phyloP scores from a whole-genome alignment of 441 rosid genomes.

The Viola pubescens region DNA sequence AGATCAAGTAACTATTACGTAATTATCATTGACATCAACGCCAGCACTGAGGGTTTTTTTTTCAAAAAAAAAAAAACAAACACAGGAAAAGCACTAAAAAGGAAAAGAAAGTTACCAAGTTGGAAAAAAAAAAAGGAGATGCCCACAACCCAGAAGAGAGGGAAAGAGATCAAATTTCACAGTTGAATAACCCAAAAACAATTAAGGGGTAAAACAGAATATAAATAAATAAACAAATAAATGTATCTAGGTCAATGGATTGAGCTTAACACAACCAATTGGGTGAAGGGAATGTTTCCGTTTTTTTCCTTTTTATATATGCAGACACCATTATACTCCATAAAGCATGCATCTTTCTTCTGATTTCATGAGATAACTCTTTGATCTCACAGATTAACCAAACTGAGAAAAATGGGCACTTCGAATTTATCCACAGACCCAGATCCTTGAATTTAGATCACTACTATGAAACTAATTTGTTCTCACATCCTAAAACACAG shows the following conservation, averaged over 20 bases:
- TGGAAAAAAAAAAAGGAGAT: background rate
- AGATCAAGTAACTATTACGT: constrained; percentile 21
- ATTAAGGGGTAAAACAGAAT: background rate
- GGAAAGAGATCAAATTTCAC: background rate
- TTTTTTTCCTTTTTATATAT: background rate
- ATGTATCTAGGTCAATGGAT: too few relatives aligned
- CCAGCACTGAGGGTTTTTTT: too few relatives aligned
- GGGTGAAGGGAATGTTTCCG: background rate
- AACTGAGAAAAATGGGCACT: background rate
- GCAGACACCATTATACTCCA: background rate
- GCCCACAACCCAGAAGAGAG: background rate
- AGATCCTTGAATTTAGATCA: too few relatives aligned
- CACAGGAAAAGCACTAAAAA: too few relatives aligned
- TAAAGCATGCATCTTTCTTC: constrained; percentile 6
- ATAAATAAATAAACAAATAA: background rate
- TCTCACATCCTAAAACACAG: too few relatives aligned
- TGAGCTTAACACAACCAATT: too few relatives aligned
- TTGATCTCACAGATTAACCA: background rate
- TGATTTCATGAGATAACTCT: constrained; percentile 2
- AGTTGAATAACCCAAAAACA: background rate
- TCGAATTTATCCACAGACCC: background rate
- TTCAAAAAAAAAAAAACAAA: background rate
- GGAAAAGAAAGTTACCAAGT: too few relatives aligned
- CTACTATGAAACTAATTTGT: too few relatives aligned
- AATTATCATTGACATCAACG: constrained; percentile 7